Percentiles rank a stretch among this genome's conserved stretches.
Conservation (phyloP, 495 filamentous ascomycete species). For the Xylaria flabelliformis region DNA sequence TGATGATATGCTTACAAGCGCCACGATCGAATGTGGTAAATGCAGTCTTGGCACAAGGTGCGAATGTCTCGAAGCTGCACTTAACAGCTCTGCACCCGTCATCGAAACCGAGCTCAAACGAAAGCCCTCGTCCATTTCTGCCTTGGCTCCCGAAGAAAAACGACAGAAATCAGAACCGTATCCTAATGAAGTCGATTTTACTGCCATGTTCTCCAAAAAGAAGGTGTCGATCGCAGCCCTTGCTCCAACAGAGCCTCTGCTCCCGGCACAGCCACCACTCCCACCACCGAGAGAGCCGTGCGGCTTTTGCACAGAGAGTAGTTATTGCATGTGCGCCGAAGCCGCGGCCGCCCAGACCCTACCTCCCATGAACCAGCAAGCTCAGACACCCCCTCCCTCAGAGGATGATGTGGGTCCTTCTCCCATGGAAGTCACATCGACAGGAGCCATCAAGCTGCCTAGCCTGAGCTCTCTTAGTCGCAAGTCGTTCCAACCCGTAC, state of each 20-base stretch:
- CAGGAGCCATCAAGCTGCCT: constrained; percentile 57
- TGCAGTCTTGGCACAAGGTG: constrained; percentile 67
- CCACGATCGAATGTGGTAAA: constrained; percentile 65
- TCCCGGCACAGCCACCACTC: constrained; percentile 38
- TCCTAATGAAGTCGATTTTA: constrained; percentile 75
- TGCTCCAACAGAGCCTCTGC: constrained; percentile 37
- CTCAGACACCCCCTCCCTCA: constrained; percentile 72
- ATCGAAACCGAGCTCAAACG: constrained; percentile 46
- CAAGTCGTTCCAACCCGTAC: constrained; percentile 28
- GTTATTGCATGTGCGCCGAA: constrained; percentile 77
- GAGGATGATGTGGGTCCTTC: constrained; percentile 64
- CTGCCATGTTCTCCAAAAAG: constrained; percentile 62
- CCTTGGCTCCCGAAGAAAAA: constrained; percentile 63
- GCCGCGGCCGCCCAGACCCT: constrained; percentile 49
- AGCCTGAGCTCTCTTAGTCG: constrained; percentile 43
- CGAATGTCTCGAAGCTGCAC: constrained; percentile 68
- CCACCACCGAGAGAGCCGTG: constrained; percentile 65
- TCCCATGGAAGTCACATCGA: constrained; percentile 54
- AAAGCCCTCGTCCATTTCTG: constrained; percentile 44
- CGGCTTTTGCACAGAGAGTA: constrained; percentile 87
- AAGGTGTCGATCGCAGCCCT: constrained; percentile 30
- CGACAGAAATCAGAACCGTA: constrained; percentile 44
- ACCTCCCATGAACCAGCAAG: constrained; percentile 53
- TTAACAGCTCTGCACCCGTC: constrained; percentile 34
- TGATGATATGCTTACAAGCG: constrained; percentile 52